Conservation (phyloP, 1,284 basidiomycete species). For the Hemileia vastatrix region DNA sequence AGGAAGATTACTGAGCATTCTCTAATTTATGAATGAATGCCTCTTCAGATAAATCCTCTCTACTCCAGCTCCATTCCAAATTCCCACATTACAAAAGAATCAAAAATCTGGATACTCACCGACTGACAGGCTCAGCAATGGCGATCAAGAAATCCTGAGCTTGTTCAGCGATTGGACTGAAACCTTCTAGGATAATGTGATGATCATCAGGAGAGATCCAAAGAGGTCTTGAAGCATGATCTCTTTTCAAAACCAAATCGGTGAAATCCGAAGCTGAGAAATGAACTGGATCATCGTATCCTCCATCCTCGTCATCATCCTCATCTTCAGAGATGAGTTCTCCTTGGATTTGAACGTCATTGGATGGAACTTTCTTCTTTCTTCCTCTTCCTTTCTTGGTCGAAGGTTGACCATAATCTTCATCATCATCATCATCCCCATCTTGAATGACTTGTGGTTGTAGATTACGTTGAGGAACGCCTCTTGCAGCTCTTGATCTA, state of each 20-base stretch:
- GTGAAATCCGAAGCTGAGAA: no score
- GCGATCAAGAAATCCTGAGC: conserved; percentile 43
- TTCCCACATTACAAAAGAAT: neutral
- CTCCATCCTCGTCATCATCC: conserved; percentile 4
- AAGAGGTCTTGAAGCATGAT: conserved; percentile 38
- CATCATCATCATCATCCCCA: neutral
- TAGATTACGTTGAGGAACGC: neutral
- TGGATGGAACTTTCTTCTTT: neutral
- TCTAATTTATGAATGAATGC: neutral
- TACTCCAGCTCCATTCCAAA: neutral
- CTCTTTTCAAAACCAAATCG: conserved; percentile 39
- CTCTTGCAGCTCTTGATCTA: neutral
- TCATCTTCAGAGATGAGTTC: neutral
- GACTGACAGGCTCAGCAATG: conserved; percentile 43
- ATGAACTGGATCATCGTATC: neutral
- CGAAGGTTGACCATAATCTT: neutral
- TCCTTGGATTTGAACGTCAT: neutral
- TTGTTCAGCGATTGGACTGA: conserved; percentile 42
- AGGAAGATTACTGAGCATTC: neutral
- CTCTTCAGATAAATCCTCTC: neutral
- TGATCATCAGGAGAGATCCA: conserved; percentile 43
- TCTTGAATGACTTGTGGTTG: neutral
- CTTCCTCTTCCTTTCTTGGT: neutral
- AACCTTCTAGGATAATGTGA: conserved; percentile 43
- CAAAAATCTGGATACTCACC: no score